phyloP scores from a whole-genome alignment of 75 land plant genomes.

The Azolla pinnata region DNA sequence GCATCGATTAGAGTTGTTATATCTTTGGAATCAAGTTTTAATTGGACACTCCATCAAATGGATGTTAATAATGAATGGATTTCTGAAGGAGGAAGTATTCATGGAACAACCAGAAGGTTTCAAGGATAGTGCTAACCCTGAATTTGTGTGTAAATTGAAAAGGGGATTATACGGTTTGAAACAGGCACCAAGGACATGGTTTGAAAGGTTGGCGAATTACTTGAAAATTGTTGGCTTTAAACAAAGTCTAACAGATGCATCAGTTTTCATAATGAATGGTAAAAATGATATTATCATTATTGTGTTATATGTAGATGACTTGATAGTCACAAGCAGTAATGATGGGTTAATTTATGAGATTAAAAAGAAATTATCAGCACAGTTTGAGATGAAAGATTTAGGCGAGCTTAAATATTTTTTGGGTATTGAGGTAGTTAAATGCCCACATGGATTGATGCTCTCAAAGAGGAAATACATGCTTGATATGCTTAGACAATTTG shows the following conservation, averaged over 20 bases:
- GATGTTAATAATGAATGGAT: conserved; percentile 25
- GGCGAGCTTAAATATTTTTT: conserved; percentile 2
- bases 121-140: background rate
- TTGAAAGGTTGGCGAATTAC: too few species aligned
- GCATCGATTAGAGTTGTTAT: conserved; percentile 15
- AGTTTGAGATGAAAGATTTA: conserved; percentile 7
- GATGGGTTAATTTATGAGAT: background rate
- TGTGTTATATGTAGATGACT: conserved; percentile 4
- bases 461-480: too few species aligned
- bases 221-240: too few species aligned
- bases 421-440: too few species aligned
- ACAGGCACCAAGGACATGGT: too few species aligned
- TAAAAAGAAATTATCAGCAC: background rate
- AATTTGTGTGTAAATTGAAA: background rate
- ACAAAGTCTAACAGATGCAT: too few species aligned
- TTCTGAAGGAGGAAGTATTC: conserved; percentile 9
- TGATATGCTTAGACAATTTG: too few species aligned
- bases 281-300: background rate
- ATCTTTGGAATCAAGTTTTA: conserved; percentile 3
- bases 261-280: too few species aligned
- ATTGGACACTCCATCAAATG: conserved; percentile 17
- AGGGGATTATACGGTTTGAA: too few species aligned
- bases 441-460: too few species aligned
- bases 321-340: conserved; percentile 1
- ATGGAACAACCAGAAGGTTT: conserved; percentile 25